Percentiles rank a stretch among this genome's conserved stretches.
phyloP scores from a whole-genome alignment of 257 asterid species.

The Solanum okadae region DNA sequence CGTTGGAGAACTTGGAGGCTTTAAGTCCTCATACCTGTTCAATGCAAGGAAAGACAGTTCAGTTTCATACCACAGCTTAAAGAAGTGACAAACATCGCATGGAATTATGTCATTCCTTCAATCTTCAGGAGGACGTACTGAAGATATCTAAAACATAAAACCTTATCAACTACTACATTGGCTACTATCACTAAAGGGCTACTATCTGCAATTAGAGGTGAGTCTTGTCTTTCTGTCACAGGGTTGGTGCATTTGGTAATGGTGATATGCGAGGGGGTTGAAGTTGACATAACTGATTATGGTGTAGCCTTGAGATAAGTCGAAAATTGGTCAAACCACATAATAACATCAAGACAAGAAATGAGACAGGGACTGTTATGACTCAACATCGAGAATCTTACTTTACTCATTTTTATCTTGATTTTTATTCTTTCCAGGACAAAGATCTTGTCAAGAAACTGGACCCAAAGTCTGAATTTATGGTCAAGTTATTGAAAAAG shows the following conservation, averaged over 20 bases:
- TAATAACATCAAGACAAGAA: not conserved
- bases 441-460: not conserved
- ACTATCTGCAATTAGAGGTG: slow-evolving; percentile 9
- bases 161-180: not conserved
- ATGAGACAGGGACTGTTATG: not conserved
- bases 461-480: not conserved
- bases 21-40: slow-evolving; percentile 72
- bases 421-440: not conserved
- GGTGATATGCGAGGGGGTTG: slow-evolving; percentile 50
- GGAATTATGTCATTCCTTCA: not conserved
- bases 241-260: slow-evolving; percentile 35
- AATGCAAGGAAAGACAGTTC: slow-evolving; percentile 3
- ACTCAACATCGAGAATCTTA: not conserved
- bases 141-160: not conserved
- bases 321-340: not conserved
- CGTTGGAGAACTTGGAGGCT: slow-evolving; percentile 67
- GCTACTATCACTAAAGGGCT: not conserved
- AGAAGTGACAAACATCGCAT: not conserved
- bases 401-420: not conserved
- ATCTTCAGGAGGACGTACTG: not conserved
- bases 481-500: not conserved
- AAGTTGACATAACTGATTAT: slow-evolving; percentile 18
- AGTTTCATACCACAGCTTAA: not conserved
- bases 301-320: not conserved
- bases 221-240: slow-evolving; percentile 6